Evolutionary conservation across 2,329 filamentous ascomycete genomes (phyloP).

Genomic region (Monosporascus sp.): DNA sequence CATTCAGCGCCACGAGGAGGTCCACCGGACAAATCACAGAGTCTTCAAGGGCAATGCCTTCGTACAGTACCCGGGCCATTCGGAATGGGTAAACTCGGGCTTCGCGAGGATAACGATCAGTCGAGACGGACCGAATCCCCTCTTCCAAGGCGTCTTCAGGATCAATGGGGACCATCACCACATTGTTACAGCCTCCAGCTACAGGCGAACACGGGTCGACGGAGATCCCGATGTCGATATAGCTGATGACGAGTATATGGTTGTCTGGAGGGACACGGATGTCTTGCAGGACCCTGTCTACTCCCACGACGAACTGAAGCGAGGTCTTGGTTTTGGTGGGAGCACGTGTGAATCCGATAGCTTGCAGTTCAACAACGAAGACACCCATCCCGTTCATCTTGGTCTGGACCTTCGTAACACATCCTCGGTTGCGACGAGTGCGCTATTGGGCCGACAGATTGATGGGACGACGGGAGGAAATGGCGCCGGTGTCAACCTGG

Average conservation of each 20-base stretch:
- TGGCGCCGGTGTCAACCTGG: conserved; percentile 73
- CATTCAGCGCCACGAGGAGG: conserved; percentile 58
- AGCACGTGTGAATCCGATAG: conserved; percentile 66
- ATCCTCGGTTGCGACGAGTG: conserved; percentile 55
- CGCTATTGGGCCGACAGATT: conserved; percentile 72
- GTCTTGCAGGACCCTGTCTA: conserved; percentile 42
- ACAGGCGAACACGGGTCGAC: conserved; percentile 63
- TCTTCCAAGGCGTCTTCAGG: conserved; percentile 88
- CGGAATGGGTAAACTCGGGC: conserved; percentile 72
- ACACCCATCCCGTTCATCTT: conserved; percentile 63
- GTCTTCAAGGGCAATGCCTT: conserved; percentile 80
- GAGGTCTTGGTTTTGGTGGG: conserved; percentile 37
- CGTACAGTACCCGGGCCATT: conserved; percentile 53
- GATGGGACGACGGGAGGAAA: conserved; percentile 65
- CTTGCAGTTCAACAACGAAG: conserved; percentile 73
- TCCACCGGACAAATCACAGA: conserved; percentile 69
- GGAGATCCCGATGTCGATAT: conserved; percentile 63
- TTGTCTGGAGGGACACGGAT: conserved; percentile 90
- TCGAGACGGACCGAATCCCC: conserved; percentile 67
- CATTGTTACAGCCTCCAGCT: conserved; percentile 70
- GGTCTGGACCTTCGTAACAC: conserved; percentile 47
- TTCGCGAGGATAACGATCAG: conserved; percentile 80
- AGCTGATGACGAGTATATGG: conserved; percentile 67
- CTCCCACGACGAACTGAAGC: conserved; percentile 60
- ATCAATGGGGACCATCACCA: conserved; percentile 81